These are phyloP conservation scores for Pseudonitzschia multiseries DNA, from an alignment of 108 stramenopile genomes.

Conservation along the genomic window DNA sequence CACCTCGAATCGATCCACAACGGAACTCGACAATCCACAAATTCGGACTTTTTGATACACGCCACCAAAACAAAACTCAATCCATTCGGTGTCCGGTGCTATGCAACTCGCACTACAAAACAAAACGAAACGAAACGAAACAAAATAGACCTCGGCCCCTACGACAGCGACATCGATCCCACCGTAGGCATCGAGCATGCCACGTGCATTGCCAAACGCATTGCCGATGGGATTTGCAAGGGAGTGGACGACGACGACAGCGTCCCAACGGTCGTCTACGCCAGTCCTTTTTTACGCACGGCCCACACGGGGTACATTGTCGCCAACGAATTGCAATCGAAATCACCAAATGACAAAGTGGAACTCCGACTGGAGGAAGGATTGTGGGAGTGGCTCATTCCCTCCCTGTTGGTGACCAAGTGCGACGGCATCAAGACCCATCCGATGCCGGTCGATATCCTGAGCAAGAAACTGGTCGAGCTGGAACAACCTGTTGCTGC, in stretches of 20 bases:
- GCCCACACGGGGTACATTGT: slow-evolving; percentile 68
- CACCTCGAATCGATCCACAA: too few species aligned
- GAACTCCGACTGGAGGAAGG: slow-evolving; percentile 63
- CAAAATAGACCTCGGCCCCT: slow-evolving; percentile 15
- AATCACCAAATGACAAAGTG: slow-evolving; percentile 11
- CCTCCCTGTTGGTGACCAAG: slow-evolving; percentile 65
- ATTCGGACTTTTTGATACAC: too few species aligned
- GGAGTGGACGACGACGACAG: not conserved
- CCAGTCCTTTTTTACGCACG: slow-evolving; percentile 57
- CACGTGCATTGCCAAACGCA: slow-evolving; percentile 47
- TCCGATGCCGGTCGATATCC: slow-evolving; percentile 20
- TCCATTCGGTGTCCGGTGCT: too few species aligned
- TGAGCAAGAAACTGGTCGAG: slow-evolving; percentile 26
- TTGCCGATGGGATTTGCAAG: slow-evolving; percentile 30
- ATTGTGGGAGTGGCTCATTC: slow-evolving; percentile 69
- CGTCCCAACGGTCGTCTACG: slow-evolving; percentile 52
- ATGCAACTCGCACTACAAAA: not conserved
- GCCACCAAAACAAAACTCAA: too few species aligned
- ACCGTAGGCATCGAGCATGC: slow-evolving; percentile 65
- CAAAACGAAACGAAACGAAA: not conserved
- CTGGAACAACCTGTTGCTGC: too few species aligned
- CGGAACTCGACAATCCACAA: too few species aligned
- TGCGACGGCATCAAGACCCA: slow-evolving; percentile 44
- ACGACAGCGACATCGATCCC: slow-evolving; percentile 62
- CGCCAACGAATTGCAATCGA: slow-evolving; percentile 26